Percentiles rank a stretch among this genome's conserved stretches.
phyloP scores from a whole-genome alignment of 768 basidiomycete species.

The Strobilomyces echinocephalus region DNA sequence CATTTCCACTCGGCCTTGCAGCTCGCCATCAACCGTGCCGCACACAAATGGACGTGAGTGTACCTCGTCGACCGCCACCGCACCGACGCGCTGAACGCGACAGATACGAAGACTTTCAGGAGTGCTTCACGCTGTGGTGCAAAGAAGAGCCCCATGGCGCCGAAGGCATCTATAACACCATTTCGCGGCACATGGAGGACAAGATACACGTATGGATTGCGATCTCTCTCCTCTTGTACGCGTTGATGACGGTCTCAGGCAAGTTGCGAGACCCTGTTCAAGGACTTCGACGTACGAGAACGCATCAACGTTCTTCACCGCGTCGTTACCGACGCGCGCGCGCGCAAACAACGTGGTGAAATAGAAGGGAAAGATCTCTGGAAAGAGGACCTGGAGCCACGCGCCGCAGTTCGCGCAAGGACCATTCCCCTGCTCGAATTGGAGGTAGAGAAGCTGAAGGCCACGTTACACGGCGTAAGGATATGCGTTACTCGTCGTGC shows the following conservation, averaged over 20 bases:
- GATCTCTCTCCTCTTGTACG: background rate
- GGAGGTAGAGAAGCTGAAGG: conserved; percentile 38
- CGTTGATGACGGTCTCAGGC: conserved; percentile 39
- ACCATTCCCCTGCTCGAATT: conserved; percentile 54
- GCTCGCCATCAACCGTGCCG: conserved; percentile 47
- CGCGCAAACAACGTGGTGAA: conserved; percentile 44
- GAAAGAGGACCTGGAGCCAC: conserved; percentile 61
- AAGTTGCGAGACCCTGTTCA: conserved; percentile 65
- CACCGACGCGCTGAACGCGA: background rate
- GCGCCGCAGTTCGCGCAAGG: conserved; percentile 55
- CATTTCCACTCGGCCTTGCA: conserved; percentile 50
- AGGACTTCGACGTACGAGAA: conserved; percentile 60
- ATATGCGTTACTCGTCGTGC: background rate
- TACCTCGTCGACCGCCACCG: background rate
- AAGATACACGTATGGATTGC: conserved; percentile 39
- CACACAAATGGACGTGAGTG: conserved; percentile 53
- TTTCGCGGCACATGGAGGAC: conserved; percentile 68
- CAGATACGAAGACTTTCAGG: conserved; percentile 50
- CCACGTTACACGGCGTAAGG: conserved; percentile 35
- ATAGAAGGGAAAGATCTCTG: conserved; percentile 52
- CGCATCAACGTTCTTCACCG: conserved; percentile 68
- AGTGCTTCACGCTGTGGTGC: conserved; percentile 63
- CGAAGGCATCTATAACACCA: conserved; percentile 55
- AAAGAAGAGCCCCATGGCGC: conserved; percentile 64
- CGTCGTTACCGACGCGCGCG: conserved; percentile 62